These are phyloP conservation scores for Trichoderma virens DNA, from an alignment of 495 filamentous ascomycete genomes.

Conservation along the genomic window DNA sequence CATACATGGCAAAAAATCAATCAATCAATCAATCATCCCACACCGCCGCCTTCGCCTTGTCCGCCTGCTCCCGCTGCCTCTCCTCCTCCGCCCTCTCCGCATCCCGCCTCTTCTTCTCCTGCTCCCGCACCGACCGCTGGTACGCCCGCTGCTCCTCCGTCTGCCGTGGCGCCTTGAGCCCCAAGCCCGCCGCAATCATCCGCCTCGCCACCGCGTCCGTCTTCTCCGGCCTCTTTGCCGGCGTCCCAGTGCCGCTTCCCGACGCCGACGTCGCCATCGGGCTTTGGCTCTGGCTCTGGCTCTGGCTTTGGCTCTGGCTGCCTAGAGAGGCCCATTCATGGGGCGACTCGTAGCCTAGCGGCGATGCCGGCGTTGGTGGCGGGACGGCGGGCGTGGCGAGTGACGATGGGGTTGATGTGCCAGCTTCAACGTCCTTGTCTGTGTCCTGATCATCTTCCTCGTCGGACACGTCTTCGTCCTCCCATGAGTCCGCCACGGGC, in stretches of 20 bases:
- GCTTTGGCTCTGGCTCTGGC: constrained; percentile 17
- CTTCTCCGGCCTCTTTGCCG: constrained; percentile 65
- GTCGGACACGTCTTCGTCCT: constrained; percentile 57
- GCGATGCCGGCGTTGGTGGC: constrained; percentile 45
- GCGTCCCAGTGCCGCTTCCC: constrained; percentile 15
- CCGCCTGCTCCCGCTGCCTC: constrained; percentile 54
- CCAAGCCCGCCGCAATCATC: constrained; percentile 84
- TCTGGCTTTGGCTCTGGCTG: constrained; percentile 13
- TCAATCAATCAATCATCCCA: constrained; percentile 86
- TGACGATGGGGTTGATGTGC: constrained; percentile 5
- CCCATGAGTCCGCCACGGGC: constrained; percentile 72
- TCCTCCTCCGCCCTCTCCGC: constrained; percentile 56
- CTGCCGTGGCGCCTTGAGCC: constrained; percentile 67
- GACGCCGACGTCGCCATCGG: constrained; percentile 19
- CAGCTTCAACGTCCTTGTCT: constrained; percentile 27
- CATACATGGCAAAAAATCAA: too few relatives aligned
- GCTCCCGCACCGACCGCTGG: constrained; percentile 73
- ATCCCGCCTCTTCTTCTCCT: constrained; percentile 72
- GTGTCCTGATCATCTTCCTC: constrained; percentile 27
- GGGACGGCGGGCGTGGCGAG: constrained; percentile 32
- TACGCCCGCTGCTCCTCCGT: constrained; percentile 88
- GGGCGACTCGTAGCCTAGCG: constrained; percentile 11
- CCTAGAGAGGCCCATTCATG: constrained; percentile 39
- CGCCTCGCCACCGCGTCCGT: constrained; percentile 84
- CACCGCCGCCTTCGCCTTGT: constrained; percentile 63